Evolutionary conservation across 139 green algal genomes (phyloP), one percentile per base, ranked within the genome.

Genomic region (Diplosphaera chodatii): DNA sequence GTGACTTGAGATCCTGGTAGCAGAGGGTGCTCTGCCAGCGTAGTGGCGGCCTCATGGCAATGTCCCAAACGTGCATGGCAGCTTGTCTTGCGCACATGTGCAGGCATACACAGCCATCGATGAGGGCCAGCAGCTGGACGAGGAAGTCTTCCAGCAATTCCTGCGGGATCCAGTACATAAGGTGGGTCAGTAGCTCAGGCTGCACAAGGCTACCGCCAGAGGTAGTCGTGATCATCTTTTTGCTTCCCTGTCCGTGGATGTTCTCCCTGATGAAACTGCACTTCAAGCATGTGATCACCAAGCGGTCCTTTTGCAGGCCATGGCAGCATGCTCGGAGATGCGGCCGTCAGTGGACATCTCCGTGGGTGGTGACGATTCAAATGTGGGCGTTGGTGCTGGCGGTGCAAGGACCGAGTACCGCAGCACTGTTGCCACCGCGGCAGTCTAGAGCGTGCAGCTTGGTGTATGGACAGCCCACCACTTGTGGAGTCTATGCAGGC

Each of bases 291-390:
- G 10, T 48, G 37, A 48, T 48, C 10, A 13, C 37, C 8, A 13
- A 55, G 64, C 90, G 77, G 75, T 81, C 30, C 86, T 93, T 65
- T 84, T 92, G 76, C 71, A 84, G 63, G 95, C 95, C 0, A 85
- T 98, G 69, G 88, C 85, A 18, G 84, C 80, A 23, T 99, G 95
- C 86, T 87, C 90, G n/a, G 70, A 75, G 48, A 93, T 99, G 89
- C 85, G 95, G 59, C 95, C 95, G 21, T 74, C 92, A 20, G 95
- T 99, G 1, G 95, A 99, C 86, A 99, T 99, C 82, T 94, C 88
- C 16, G 91, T 99, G 0, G 90, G 87, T 25, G 86, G 80, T 2
- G 86, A 92, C 41, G 71, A 65, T 66, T 88, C 92, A 37, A 63
- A 67, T 63, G 87, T 80, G 64, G 82, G 71, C 63, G 89, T 91